Evolutionary conservation across 2,329 filamentous ascomycete species (phyloP).

Genomic region (Ophidiomyces ophidiicola): DNA sequence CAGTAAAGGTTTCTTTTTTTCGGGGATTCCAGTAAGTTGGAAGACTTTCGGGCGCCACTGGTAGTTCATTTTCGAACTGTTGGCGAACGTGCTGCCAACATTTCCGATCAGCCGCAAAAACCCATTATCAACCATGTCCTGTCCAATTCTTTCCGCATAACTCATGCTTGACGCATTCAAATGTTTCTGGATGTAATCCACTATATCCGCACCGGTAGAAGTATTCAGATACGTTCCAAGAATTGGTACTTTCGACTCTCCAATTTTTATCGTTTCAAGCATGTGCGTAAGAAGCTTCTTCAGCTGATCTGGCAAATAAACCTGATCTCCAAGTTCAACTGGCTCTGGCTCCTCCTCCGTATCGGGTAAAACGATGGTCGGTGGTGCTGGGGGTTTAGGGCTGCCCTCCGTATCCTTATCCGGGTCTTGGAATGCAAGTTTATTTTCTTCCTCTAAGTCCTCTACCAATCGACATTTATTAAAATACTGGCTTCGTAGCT

Average conservation of each 20-base stretch:
- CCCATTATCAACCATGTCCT: slow-evolving; percentile 76
- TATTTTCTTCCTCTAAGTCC: slow-evolving; percentile 96
- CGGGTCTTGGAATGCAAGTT: slow-evolving; percentile 88
- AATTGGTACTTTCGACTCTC: slow-evolving; percentile 89
- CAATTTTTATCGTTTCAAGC: slow-evolving; percentile 72
- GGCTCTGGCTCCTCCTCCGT: slow-evolving; percentile 64
- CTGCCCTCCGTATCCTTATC: slow-evolving; percentile 44
- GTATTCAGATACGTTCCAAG: slow-evolving; percentile 91
- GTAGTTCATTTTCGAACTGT: slow-evolving; percentile 94
- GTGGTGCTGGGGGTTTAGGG: slow-evolving; percentile 44
- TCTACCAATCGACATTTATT: slow-evolving; percentile 96
- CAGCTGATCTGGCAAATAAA: slow-evolving; percentile 71
- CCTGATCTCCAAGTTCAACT: slow-evolving; percentile 80
- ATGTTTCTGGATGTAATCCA: slow-evolving; percentile 84
- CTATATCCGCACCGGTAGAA: slow-evolving; percentile 80
- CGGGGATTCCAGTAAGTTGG: slow-evolving; percentile 71
- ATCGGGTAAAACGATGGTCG: slow-evolving; percentile 75
- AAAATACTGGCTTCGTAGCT: slow-evolving; percentile 91
- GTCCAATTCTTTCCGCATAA: slow-evolving; percentile 87
- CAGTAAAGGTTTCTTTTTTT: slow-evolving; percentile 64
- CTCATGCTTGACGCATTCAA: slow-evolving; percentile 73
- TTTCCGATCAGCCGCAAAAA: slow-evolving; percentile 86
- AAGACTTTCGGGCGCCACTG: slow-evolving; percentile 94
- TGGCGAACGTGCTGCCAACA: slow-evolving; percentile 89
- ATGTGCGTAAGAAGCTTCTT: slow-evolving; percentile 84